Evolutionary conservation across 2,329 filamentous ascomycete genomes (phyloP), one percentile per base, ranked within the genome.

Genomic region (Verticillium alfalfae): DNA sequence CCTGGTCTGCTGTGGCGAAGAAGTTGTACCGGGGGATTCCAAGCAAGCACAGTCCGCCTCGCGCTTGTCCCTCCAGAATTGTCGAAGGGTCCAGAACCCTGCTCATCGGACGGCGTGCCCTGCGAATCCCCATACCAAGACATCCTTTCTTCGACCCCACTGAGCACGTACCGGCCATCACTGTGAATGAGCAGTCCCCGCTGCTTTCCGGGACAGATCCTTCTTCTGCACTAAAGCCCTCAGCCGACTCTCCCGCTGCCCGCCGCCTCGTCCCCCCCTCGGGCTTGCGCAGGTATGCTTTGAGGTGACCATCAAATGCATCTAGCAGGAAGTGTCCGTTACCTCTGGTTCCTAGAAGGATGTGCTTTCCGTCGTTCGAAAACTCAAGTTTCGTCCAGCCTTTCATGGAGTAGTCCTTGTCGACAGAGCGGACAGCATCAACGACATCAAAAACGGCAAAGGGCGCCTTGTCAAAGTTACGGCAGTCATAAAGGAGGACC

Each of bases 361-460:
- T 77, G 63, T 86, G 86, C 71, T 96, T 96, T 18, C 95, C 95
- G 70, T 99, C 95, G 70, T 99, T 99, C 62, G 92, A 95, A 72
- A 99, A 98, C 69, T 97, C 93, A 52, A 99, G 82, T 68, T 90
- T 93, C 1, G 91, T 95, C 95, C 95, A 99, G 12, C 88, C 88
- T 59, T 83, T 83, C 64, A 85, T 79, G 1, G 83, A 76, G 59
- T 90, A 87, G 57, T 88, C 84, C 6, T 81, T 75, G 65, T 84
- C 79, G 58, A 80, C 69, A 70, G 76, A 63, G 70, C 78, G 71
- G 56, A 79, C 78, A 58, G 81, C 76, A 61, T 88, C 85, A 31
- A 87, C 76, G 16, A 98, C 80, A 70, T 98, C 94, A 70, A 98
- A 95, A 9, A 85, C 90, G 12, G 88, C 84, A 70, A 99, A 96